Evolutionary conservation across 2,329 filamentous ascomycete genomes (phyloP), one percentile per base, ranked within the genome.

Genomic region (Diaporthe destruens): DNA sequence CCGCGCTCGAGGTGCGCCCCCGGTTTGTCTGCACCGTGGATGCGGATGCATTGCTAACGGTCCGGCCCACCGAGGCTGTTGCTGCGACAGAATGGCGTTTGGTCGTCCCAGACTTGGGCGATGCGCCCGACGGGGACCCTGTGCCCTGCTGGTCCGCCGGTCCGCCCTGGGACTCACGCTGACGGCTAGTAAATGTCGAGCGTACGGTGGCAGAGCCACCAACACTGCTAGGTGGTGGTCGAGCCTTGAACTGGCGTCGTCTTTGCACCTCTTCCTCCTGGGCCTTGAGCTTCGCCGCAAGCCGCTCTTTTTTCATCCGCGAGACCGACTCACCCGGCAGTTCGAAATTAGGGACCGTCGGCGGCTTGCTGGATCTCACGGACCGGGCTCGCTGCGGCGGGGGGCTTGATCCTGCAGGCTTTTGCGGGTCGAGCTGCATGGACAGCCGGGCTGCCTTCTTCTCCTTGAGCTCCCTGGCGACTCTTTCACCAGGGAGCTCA

Each of bases 171-270:
- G 57, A 61, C 29, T 74, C 70, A 18, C 72, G 72, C 72, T 74
- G 72, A 70, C 72, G 72, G 79, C 90, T 92, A 51, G 89, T 82
- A 75, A 86, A 80, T 14, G 88, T 91, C 59, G 89, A 88, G 34
- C 89, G 88, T 51, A 89, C 88, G 18, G 57, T 74, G 6, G 84
- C 75, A 7, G 84, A 79, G 57, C 80, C 80, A 11, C 80, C 80
- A 23, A 84, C 78, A 70, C 83, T 86, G 69, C 83, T 81, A 54
- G 86, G 86, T 49, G 89, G 78, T 23, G 90, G 90, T 47, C 85
- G 85, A 7, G 90, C 90, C 79, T 91, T 92, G 83, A 92, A 92
- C 77, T 91, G 88, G 71, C 90, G 87, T 71, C 86, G 85, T 79
- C 85, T 88, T 32, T 84, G 86, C 74, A 90, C 87, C 75, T 91